Base-by-base conservation (phyloP, 2,329 filamentous ascomycete species). In the Colletotrichum chrysophilum region DNA sequence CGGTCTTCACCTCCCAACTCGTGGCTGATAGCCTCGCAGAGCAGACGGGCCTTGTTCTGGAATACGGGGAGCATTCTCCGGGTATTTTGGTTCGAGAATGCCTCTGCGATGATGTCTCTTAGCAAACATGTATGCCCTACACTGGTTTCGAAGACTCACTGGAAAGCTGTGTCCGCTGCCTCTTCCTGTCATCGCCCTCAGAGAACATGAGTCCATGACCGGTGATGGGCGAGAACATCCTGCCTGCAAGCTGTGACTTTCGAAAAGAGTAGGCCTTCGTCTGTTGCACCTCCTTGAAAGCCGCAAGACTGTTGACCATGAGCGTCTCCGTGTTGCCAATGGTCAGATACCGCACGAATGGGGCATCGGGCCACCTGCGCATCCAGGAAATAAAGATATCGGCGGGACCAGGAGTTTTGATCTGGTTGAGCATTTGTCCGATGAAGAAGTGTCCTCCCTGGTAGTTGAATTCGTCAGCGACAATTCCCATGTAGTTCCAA, bases 361-460 rank as follows among this genome's bases (percentile, higher is more conserved):
- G 83, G 10, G 79, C 81, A 3, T 83, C 78, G 0, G 85, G 84
- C 80, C 80, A 82, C 64, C 66, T 76, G 52, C 74, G 79, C 74
- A 80, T 82, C 84, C 83, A 85, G 48, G 79, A 61, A 4, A 84
- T 14, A 61, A 84, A 80, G 24, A 81, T 67, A 4, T 76, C 78
- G 7, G 74, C 77, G 0, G 84, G 84, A 13, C 77, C 79, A 0
- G 80, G 77, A 26, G 83, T 79, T 43, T 38, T 76, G 61, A 83
- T 76, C 56, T 83, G 81, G 16, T 84, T 84, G 24, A 82, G 71
- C 61, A 81, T 81, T 77, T 88, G 86, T 8, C 87, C 87, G 14
- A 88, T 74, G 55, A 88, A 78, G 61, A 84, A 80, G 55, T 81
- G 78, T 43, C 86, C 82, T 66, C 86, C 81, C 85, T 87, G 30